Conservation (phyloP, 1,284 basidiomycete genomes). For the Ustilago nuda region DNA sequence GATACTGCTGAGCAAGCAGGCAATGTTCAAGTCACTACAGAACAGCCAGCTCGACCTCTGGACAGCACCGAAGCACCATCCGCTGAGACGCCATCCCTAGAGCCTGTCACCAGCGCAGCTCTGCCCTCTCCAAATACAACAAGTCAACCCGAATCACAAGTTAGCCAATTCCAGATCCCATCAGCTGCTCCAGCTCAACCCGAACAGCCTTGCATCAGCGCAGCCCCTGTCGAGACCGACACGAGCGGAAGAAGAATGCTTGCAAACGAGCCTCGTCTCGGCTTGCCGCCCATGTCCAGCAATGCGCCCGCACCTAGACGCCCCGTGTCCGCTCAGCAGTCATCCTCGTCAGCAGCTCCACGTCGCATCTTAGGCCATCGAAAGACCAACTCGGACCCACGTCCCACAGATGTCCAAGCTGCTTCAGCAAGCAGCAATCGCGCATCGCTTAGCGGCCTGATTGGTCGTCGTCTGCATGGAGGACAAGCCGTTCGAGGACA, state of each 20-base stretch:
- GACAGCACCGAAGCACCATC: background rate
- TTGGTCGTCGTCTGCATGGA: slow-evolving; percentile 11
- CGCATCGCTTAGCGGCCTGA: background rate
- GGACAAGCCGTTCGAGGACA: slow-evolving; percentile 19
- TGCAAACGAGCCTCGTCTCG: slow-evolving; percentile 40
- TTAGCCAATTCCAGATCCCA: background rate
- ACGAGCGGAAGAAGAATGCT: slow-evolving; percentile 22
- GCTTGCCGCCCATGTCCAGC: slow-evolving; percentile 18
- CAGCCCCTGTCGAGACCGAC: background rate
- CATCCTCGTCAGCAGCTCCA: slow-evolving; percentile 1
- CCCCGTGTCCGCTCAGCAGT: background rate
- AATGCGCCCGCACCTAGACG: background rate
- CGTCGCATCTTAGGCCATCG: slow-evolving; percentile 24
- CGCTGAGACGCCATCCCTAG: background rate
- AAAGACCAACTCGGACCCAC: slow-evolving; percentile 36
- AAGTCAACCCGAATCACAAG: background rate
- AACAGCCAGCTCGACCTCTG: background rate
- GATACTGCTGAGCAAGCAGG: background rate
- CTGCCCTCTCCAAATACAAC: background rate
- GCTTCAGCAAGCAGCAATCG: slow-evolving; percentile 3
- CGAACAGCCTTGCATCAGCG: background rate
- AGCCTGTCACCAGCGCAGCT: background rate
- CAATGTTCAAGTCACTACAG: background rate
- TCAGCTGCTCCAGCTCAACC: background rate
- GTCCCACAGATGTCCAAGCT: background rate